Percentiles rank a stretch among this genome's conserved stretches.
Evolutionary conservation across 805 yeast species (phyloP).

Genomic region (Yarrowia phangngaensis): DNA sequence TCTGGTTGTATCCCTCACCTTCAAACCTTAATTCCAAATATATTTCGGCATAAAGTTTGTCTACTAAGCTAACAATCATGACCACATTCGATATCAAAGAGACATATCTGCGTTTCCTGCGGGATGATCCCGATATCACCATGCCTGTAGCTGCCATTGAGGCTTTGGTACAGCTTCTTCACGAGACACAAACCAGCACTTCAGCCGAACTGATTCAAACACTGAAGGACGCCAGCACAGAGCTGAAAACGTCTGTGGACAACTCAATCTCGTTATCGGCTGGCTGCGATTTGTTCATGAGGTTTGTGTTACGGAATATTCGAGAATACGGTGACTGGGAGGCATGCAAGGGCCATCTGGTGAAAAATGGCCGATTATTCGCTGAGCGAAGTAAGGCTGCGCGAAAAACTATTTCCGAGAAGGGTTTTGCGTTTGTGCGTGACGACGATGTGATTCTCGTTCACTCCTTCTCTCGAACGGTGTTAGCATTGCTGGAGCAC

Average conservation of each 20-base stretch:
- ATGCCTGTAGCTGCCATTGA: conserved; percentile 99
- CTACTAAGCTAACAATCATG: too few relatives aligned
- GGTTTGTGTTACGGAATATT: conserved; percentile 89
- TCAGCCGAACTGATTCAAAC: conserved; percentile 86
- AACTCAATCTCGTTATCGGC: conserved; percentile 93
- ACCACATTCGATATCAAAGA: conserved; percentile 67
- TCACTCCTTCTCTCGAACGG: conserved; percentile 91
- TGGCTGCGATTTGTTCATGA: conserved; percentile 93
- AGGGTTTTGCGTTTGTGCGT: conserved; percentile 82
- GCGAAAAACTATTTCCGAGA: conserved; percentile 78
- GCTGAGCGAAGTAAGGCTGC: conserved; percentile 88
- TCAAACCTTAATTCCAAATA: conserved; percentile 1
- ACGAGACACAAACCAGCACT: conserved; percentile 83
- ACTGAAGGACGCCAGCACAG: conserved; percentile 69
- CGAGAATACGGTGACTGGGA: conserved; percentile 89
- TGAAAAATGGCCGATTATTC: conserved; percentile 88
- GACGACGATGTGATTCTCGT: conserved; percentile 89
- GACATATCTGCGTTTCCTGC: conserved; percentile 73
- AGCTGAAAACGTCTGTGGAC: conserved; percentile 71
- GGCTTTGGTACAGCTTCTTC: conserved; percentile 77
- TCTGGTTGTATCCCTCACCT: too few relatives aligned
- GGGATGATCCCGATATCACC: conserved; percentile 92
- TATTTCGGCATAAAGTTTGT: too few relatives aligned
- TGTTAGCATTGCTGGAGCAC: conserved; percentile 63
- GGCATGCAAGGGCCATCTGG: conserved; percentile 78